Evolutionary conservation across 2,329 filamentous ascomycete species (phyloP).

Genomic region (Polychaeton citri): DNA sequence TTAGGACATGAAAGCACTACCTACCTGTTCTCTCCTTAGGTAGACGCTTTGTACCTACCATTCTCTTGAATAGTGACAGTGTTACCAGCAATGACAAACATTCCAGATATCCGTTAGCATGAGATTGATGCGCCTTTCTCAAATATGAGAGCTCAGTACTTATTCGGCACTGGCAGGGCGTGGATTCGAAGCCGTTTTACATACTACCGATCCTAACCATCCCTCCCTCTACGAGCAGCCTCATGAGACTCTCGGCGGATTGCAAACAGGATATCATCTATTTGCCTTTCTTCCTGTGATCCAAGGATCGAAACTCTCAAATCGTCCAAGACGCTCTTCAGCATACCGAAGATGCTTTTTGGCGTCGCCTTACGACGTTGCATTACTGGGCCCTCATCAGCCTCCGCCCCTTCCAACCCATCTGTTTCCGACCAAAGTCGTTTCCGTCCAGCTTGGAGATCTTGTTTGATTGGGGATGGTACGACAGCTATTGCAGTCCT

Average conservation of each 20-base stretch:
- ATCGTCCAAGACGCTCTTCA: slow-evolving; percentile 45
- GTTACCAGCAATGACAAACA: no score
- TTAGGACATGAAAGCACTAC: no score
- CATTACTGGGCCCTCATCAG: neutral
- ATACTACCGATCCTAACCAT: neutral
- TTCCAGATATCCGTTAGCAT: no score
- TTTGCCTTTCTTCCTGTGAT: slow-evolving; percentile 50
- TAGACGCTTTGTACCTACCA: no score
- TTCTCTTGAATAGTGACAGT: no score
- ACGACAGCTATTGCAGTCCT: neutral
- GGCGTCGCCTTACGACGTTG: slow-evolving; percentile 25
- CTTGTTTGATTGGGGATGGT: neutral
- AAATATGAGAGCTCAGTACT: no score
- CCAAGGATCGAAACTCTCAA: slow-evolving; percentile 48
- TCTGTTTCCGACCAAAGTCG: neutral
- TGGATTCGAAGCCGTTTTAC: no score
- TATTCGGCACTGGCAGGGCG: no score
- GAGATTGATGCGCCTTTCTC: no score
- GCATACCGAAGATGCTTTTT: slow-evolving; percentile 39
- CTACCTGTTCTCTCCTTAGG: no score
- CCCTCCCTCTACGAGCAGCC: slow-evolving; percentile 34
- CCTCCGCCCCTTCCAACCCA: neutral
- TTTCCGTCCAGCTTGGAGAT: neutral
- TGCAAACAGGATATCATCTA: slow-evolving; percentile 71
- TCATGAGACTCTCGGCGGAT: slow-evolving; percentile 61